Percentiles rank a stretch among this genome's conserved stretches.
phyloP scores from a whole-genome alignment of 2,329 filamentous ascomycete genomes.

The Didymosphaeria variabile region DNA sequence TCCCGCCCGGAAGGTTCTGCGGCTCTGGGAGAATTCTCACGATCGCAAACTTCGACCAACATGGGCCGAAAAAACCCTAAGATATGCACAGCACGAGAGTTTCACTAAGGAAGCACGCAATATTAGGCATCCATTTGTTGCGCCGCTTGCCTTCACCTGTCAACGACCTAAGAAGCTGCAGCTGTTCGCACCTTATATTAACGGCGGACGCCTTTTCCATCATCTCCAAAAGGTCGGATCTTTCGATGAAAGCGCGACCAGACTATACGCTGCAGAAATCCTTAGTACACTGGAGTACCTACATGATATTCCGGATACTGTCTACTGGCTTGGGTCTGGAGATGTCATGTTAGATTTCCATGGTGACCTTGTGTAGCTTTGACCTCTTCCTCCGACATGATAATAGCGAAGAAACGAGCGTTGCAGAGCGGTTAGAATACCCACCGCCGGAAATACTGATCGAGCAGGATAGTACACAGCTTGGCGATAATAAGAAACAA shows the following conservation, averaged over 20 bases:
- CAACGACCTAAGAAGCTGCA: conserved; percentile 94
- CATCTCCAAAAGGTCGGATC: conserved; percentile 94
- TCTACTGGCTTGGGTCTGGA: conserved; percentile 92
- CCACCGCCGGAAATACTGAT: conserved; percentile 92
- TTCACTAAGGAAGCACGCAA: not conserved
- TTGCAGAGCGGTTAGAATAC: conserved; percentile 96
- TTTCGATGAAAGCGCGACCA: conserved; percentile 89
- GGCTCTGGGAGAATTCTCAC: not conserved
- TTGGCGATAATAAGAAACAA: not conserved
- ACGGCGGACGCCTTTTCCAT: conserved; percentile 94
- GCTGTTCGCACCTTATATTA: conserved; percentile 98
- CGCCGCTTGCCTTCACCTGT: conserved; percentile 95
- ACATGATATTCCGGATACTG: conserved; percentile 93
- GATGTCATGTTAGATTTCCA: conserved; percentile 95
- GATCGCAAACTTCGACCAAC: not conserved
- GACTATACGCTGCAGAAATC: conserved; percentile 96
- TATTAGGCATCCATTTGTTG: conserved; percentile 76
- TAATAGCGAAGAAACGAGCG: too few relatives aligned
- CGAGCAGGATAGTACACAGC: conserved; percentile 93
- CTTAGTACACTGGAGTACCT: conserved; percentile 92
- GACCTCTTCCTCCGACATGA: too few relatives aligned
- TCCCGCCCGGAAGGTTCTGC: not conserved
- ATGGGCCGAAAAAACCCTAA: not conserved
- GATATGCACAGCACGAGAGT: not conserved
- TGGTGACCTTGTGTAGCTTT: too few relatives aligned